A percentile compares a stretch with the other conserved stretches of the same genome.
Conservation (phyloP, 2,329 filamentous ascomycete genomes). For the Emericellopsis atlantica region DNA sequence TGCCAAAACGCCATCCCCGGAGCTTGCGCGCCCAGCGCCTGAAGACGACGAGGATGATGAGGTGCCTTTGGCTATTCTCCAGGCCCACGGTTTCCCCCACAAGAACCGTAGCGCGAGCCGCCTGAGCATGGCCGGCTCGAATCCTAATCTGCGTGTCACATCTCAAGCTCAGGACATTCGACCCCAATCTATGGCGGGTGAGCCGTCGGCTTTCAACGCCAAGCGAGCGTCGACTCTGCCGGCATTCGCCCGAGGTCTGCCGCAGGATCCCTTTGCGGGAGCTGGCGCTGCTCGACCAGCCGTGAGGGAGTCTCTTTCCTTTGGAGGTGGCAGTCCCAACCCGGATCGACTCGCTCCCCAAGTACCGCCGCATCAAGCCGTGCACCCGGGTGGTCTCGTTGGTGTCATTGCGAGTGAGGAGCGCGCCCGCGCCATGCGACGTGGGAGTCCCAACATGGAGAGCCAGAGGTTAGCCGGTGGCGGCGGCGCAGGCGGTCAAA, state of each 20-base stretch:
- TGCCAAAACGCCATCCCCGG: slow-evolving; percentile 21
- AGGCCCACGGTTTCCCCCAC: slow-evolving; percentile 78
- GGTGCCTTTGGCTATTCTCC: slow-evolving; percentile 72
- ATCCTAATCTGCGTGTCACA: slow-evolving; percentile 56
- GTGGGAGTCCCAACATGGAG: slow-evolving; percentile 64
- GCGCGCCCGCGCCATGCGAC: slow-evolving; percentile 60
- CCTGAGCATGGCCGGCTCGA: slow-evolving; percentile 51
- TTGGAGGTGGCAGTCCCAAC: slow-evolving; percentile 40
- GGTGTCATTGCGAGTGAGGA: slow-evolving; percentile 84
- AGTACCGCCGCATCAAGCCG: slow-evolving; percentile 17
- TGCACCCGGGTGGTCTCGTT: slow-evolving; percentile 66
- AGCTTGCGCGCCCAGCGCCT: slow-evolving; percentile 30
- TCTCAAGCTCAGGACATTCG: slow-evolving; percentile 35
- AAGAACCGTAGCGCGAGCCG: slow-evolving; percentile 63
- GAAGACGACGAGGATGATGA: slow-evolving; percentile 88
- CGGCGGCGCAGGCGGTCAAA: slow-evolving; percentile 13
- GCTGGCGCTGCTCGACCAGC: slow-evolving; percentile 61
- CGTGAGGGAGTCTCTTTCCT: slow-evolving; percentile 61
- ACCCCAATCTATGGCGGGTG: slow-evolving; percentile 44
- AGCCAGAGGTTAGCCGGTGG: slow-evolving; percentile 19
- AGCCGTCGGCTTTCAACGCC: slow-evolving; percentile 18
- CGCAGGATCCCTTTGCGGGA: slow-evolving; percentile 75
- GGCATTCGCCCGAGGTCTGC: slow-evolving; percentile 70
- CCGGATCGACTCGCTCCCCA: neutral
- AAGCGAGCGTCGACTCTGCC: slow-evolving; percentile 42